Percentiles rank a stretch among this genome's conserved stretches.
These are phyloP conservation scores for Scedosporium aurantiacum DNA, from an alignment of 2,329 filamentous ascomycete genomes.

Conservation along the genomic window DNA sequence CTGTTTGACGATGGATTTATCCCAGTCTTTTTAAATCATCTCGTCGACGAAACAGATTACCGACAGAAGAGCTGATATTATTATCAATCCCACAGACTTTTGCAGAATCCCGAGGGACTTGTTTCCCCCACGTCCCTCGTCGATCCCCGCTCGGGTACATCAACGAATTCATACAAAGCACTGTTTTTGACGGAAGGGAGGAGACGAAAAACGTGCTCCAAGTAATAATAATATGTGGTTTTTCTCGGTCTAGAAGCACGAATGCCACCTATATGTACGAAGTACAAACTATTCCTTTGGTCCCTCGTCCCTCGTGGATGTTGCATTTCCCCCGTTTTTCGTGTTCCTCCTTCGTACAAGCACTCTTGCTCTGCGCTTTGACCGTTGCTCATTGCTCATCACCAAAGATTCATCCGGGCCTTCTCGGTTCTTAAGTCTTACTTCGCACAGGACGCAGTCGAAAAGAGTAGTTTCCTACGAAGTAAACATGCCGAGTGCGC, in stretches of 20 bases:
- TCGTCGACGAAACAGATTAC: background rate
- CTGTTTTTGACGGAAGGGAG: too few relatives aligned
- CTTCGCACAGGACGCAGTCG: too few relatives aligned
- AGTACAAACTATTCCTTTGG: too few relatives aligned
- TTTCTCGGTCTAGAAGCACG: too few relatives aligned
- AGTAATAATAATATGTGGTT: too few relatives aligned
- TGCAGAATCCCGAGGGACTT: background rate
- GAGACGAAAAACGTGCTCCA: too few relatives aligned
- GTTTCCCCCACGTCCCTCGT: background rate
- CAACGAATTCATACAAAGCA: too few relatives aligned
- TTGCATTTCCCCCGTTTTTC: background rate
- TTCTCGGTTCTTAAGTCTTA: background rate
- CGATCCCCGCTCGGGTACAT: background rate
- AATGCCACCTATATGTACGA: too few relatives aligned
- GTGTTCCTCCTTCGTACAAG: background rate
- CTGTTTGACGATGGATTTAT: too few relatives aligned
- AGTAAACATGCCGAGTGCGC: too few relatives aligned
- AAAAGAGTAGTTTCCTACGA: too few relatives aligned
- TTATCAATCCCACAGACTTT: background rate
- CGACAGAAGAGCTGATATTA: background rate
- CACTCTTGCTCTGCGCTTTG: background rate
- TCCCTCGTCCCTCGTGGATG: background rate
- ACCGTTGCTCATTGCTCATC: background rate
- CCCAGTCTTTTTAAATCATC: background rate
- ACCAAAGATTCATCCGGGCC: background rate